A percentile compares a stretch with the other conserved stretches of the same genome.
Evolutionary conservation across 768 basidiomycete genomes (phyloP).

Genomic region (Russula vinacea): DNA sequence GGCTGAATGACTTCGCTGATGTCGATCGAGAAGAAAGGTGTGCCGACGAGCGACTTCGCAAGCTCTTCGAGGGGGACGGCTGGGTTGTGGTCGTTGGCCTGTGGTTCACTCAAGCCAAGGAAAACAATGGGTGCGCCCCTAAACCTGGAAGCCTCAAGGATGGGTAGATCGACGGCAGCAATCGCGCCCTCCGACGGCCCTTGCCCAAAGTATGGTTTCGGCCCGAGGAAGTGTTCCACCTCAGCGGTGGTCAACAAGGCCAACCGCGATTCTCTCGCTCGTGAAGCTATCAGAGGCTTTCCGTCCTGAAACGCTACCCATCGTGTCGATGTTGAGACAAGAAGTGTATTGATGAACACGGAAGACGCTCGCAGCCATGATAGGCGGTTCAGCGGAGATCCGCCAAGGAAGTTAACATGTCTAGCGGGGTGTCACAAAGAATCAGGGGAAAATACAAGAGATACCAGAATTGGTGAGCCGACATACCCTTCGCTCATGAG

Average conservation of each 20-base stretch:
- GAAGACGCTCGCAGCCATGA: conserved; percentile 77
- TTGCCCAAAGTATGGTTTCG: conserved; percentile 69
- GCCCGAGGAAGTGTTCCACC: conserved; percentile 62
- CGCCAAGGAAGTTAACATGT: conserved; percentile 49
- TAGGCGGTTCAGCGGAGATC: conserved; percentile 75
- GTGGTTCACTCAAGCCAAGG: conserved; percentile 69
- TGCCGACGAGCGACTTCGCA: conserved; percentile 66
- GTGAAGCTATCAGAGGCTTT: conserved; percentile 56
- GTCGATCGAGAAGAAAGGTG: conserved; percentile 83
- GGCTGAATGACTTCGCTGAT: conserved; percentile 51
- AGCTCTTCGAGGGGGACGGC: conserved; percentile 56
- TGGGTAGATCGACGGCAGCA: conserved; percentile 32
- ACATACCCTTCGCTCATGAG: conserved; percentile 28
- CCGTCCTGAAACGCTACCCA: conserved; percentile 80
- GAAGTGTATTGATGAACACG: conserved; percentile 70
- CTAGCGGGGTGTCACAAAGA: conserved; percentile 34
- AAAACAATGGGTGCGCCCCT: conserved; percentile 65
- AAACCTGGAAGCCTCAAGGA: conserved; percentile 57
- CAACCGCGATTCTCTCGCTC: conserved; percentile 40
- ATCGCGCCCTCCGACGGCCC: conserved; percentile 45
- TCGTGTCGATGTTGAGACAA: conserved; percentile 53
- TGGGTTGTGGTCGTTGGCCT: conserved; percentile 43
- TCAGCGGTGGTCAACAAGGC: conserved; percentile 59
- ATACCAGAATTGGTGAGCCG: conserved; percentile 12
- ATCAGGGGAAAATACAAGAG: conserved; percentile 18